Base-by-base conservation (phyloP, 495 filamentous ascomycete species). In the Lineolata rhizophorae region DNA sequence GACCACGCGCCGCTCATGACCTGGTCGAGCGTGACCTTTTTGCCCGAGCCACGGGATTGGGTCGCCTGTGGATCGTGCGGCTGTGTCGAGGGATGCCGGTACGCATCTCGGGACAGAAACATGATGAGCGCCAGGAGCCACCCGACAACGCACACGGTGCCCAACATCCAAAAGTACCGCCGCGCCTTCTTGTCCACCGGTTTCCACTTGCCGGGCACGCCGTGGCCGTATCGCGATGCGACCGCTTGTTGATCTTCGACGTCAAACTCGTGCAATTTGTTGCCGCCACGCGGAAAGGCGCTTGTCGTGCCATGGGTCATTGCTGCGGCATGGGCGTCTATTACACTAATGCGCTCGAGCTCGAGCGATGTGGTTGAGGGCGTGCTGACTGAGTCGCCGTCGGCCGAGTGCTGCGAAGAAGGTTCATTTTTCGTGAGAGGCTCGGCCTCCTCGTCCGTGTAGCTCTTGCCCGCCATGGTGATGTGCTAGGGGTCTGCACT, bases 91-190 rank as follows among this genome's bases (percentile, higher is more conserved):
- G 63, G 44, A 44, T 68, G 66, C 48, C 65, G 60, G 51, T 78
- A 78, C 25, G 64, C 53, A 40, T 72, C 70, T 25, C 63, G 57
- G 2, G 61, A 60, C 31, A 94, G 40, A 52, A 85, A 91, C 27
- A 77, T 53, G 24, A 74, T 58, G 24, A 94, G 61, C 0, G 79
- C 81, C 30, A 83, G 48, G 9, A 77, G 42, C 87, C 87, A 97
- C 32, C 72, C 72, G 5, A 72, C 74, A 14, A 81, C 46, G 46
- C 77, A 70, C 17, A 85, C 44, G 10, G 56, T 54, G 4, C 65
- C 65, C 14, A 84, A 40, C 19, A 77, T 55, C 55, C 79, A 79
- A 24, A 94, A 48, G 18, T 72, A 48, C 31, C 68, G 60, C 40
- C 72, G 65, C 30, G 70, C 57, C 24, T 64, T 65, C 35, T 63